phyloP scores from a whole-genome alignment of 2,329 filamentous ascomycete genomes.

The Lachnellula cervina region DNA sequence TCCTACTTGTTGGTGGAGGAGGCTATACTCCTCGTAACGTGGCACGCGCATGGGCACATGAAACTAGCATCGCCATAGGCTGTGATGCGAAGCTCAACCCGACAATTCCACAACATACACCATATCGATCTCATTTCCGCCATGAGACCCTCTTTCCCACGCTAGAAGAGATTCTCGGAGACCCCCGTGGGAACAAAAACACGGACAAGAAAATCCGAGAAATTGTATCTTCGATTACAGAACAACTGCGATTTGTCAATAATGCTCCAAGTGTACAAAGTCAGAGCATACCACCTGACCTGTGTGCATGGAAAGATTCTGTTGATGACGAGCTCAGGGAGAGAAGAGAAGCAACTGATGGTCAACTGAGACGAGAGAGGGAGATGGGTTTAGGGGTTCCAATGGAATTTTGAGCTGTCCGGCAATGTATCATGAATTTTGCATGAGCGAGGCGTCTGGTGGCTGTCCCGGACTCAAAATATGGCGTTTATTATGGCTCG shows the following conservation, averaged over 20 bases:
- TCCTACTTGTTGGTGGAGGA: conserved; percentile 88
- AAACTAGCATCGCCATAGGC: conserved; percentile 85
- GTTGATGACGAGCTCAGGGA: conserved; percentile 65
- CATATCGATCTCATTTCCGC: conserved; percentile 84
- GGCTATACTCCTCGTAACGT: conserved; percentile 97
- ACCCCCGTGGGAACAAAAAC: conserved; percentile 70
- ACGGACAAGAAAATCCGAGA: conserved; percentile 68
- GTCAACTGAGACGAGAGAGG: conserved; percentile 45
- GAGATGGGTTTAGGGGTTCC: conserved; percentile 54
- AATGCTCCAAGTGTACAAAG: conserved; percentile 85
- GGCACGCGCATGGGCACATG: conserved; percentile 92
- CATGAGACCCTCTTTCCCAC: conserved; percentile 84
- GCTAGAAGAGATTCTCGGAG: conserved; percentile 65
- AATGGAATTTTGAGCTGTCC: conserved; percentile 43
- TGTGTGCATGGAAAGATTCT: conserved; percentile 62
- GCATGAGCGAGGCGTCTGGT: conserved; percentile 12
- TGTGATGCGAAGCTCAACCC: conserved; percentile 65
- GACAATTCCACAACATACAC: conserved; percentile 72
- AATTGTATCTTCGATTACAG: conserved; percentile 71
- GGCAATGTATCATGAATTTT: not conserved
- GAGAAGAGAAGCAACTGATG: conserved; percentile 55
- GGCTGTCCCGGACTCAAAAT: not conserved
- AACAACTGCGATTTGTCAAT: conserved; percentile 82
- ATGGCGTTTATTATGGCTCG: not conserved
- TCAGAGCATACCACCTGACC: conserved; percentile 71